phyloP scores from a whole-genome alignment of 495 filamentous ascomycete genomes.

The Xylaria sp. region DNA sequence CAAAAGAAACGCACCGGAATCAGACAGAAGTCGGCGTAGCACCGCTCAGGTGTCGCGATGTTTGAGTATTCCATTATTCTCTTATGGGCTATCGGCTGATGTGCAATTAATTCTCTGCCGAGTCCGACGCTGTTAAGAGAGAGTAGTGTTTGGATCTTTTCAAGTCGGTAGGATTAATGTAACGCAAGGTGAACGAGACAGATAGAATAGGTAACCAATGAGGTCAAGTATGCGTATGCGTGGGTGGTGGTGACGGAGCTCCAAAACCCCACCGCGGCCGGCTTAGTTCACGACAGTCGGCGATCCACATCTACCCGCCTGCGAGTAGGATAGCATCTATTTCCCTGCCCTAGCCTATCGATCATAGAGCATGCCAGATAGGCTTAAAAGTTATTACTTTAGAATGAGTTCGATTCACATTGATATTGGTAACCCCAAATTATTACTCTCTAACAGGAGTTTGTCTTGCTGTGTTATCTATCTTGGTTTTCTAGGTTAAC shows the following conservation, averaged over 20 bases:
- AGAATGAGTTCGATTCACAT: not conserved
- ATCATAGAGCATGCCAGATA: not conserved
- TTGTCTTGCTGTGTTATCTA: not conserved
- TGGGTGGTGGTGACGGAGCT: conserved; percentile 12
- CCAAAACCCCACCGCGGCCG: not conserved
- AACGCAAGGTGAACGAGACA: not conserved
- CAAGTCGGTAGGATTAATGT: too few relatives aligned
- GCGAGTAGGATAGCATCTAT: not conserved
- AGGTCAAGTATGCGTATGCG: too few relatives aligned
- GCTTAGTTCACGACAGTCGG: not conserved
- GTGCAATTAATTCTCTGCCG: not conserved
- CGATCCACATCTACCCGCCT: not conserved
- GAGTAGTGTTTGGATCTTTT: not conserved
- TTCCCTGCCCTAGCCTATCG: not conserved
- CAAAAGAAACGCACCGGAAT: conserved; percentile 66
- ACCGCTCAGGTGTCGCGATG: conserved; percentile 68
- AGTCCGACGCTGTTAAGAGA: not conserved
- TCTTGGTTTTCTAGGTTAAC: not conserved
- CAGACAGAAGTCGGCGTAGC: conserved; percentile 83
- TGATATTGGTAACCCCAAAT: not conserved
- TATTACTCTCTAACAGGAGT: not conserved
- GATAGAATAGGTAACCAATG: not conserved
- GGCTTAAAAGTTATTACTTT: not conserved
- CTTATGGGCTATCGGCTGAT: too few relatives aligned
- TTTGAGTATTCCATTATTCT: conserved; percentile 44